Evolutionary conservation across 78 protist genomes (phyloP).

Genomic region (Protostelium mycophagum): DNA sequence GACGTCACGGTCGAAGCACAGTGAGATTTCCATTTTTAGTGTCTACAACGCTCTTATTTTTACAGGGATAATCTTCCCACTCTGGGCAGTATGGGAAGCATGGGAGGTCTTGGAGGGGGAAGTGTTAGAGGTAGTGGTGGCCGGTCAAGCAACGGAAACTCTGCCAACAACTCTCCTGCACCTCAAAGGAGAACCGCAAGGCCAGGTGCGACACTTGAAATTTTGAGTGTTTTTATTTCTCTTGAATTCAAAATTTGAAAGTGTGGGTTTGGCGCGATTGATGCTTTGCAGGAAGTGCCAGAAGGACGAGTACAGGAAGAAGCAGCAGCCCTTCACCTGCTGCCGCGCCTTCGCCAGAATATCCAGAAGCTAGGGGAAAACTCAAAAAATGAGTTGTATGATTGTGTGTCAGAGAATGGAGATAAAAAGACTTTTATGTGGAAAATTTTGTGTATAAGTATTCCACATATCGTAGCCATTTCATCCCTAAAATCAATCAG

Average conservation of each 20-base stretch:
- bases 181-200: background rate
- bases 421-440: no score
- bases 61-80: background rate
- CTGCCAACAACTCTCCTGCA: background rate
- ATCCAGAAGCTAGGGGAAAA: background rate
- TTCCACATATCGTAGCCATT: background rate
- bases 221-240: no score
- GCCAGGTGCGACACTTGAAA: no score
- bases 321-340: background rate
- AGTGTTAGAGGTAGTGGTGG: background rate
- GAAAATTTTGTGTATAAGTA: background rate
- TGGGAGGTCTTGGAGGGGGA: no score
- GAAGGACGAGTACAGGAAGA: background rate
- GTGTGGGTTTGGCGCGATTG: no score
- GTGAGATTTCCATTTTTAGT: background rate
- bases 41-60: background rate
- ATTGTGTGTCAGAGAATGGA: no score
- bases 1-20: background rate
- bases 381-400: background rate
- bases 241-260: no score
- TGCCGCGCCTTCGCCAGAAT: background rate
- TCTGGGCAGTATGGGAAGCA: no score
- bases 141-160: background rate
- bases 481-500: background rate
- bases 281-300: no score